Evolutionary conservation across 2,329 filamentous ascomycete species (phyloP).

Genomic region (Tolypocladium guangdongense): DNA sequence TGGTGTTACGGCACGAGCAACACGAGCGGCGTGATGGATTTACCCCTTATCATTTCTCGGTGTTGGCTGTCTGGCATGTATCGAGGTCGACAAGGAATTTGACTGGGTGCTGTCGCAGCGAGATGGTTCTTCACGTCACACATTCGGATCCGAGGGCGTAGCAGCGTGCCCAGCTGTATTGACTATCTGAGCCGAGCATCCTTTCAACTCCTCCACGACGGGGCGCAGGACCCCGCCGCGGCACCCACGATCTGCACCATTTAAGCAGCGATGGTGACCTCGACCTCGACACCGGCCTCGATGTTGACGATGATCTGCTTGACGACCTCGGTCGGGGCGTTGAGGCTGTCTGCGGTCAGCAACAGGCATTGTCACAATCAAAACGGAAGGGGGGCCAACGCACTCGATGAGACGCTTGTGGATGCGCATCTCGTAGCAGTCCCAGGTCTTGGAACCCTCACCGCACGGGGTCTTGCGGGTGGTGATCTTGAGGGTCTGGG

Average conservation of each 20-base stretch:
- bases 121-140: neutral
- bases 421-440: conserved; percentile 97
- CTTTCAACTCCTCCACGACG: neutral
- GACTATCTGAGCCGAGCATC: neutral
- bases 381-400: conserved; percentile 23
- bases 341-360: conserved; percentile 45
- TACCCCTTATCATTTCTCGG: no score
- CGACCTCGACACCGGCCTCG: conserved; percentile 85
- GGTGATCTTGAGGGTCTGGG: conserved; percentile 92
- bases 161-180: neutral
- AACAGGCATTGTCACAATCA: neutral
- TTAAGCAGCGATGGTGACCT: conserved; percentile 85
- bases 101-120: neutral
- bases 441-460: conserved; percentile 99
- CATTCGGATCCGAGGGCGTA: neutral
- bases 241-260: conserved; percentile 4
- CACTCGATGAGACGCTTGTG: conserved; percentile 97
- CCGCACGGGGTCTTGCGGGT: conserved; percentile 98
- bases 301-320: conserved; percentile 97
- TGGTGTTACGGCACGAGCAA: no score
- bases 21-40: no score
- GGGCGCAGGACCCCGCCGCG: neutral
- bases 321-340: conserved; percentile 94
- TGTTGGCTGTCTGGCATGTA: no score
- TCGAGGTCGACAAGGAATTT: no score